Evolutionary conservation across 2,329 filamentous ascomycete species (phyloP), one percentile per base, ranked within the genome.

Genomic region (Sclerotinia nivalis): DNA sequence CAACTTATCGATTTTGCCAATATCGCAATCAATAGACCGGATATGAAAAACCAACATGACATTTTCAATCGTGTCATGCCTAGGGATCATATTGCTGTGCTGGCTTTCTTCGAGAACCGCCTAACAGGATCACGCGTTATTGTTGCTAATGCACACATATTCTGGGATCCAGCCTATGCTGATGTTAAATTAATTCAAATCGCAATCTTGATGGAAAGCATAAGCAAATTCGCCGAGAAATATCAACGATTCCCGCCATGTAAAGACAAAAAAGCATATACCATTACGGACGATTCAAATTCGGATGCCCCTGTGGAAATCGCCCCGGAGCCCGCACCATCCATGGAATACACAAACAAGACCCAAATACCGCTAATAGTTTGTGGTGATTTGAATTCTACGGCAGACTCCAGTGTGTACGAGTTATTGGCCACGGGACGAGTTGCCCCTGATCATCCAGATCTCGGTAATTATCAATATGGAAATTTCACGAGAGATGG

Each of bases 51-150:
- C 69, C 93, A 97, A 77, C 93, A 97, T 78, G 96, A 99, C 77
- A 95, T 98, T 70, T 98, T 97, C 86, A 99, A 99, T 80, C 91
- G 96, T 40, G 91, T 99, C 71, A 98, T 97, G 96, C 94, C 95
- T 72, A 93, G 96, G 82, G 96, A 99, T 84, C 95, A 98, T 79
- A 97, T 99, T 80, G 96, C 92, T 22, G 91, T 97, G 61, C 88
- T 97, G 61, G 89, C 91, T 69, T 97, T 98, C 83, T 88, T 99
- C 72, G 96, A 99, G 81, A 97, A 97, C 77, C 89, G 95, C 50
- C 83, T 88, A 71, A 97, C 95, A 0, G 96, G 96, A n/a, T 90
- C 93, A 20, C 90, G 96, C 69, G 83, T 98, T 77, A 97, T 99
- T 73, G 89, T 98, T 49, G 93, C 93, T 74, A 98, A 98, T 78